Conservation (phyloP, 2,329 filamentous ascomycete genomes). For the Hymenoscyphus fructigenus region DNA sequence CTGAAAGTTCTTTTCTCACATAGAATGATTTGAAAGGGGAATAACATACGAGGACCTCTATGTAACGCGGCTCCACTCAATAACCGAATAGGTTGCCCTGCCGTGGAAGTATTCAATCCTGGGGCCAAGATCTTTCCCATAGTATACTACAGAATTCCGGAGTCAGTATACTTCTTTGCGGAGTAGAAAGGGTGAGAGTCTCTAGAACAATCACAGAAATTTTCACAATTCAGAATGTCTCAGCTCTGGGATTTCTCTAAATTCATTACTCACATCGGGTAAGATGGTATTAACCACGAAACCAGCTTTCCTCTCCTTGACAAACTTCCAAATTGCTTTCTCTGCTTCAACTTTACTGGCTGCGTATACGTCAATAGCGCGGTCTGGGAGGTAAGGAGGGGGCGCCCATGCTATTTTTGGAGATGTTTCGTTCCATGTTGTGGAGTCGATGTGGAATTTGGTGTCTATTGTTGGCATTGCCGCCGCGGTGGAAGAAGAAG, state of each 20-base stretch:
- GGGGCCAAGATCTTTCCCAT: constrained; percentile 16
- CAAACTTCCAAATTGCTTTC: constrained; percentile 41
- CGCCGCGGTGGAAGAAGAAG: constrained; percentile 34
- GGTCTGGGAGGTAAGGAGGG: constrained; percentile 34
- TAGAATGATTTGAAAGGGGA: not conserved
- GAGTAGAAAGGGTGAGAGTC: too few species aligned
- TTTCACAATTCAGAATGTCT: too few species aligned
- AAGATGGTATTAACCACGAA: constrained; percentile 34
- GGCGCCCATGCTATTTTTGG: constrained; percentile 40
- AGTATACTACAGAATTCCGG: too few species aligned
- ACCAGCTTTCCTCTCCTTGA: constrained; percentile 34
- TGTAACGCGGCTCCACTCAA: not conserved
- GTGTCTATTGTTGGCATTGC: constrained; percentile 26
- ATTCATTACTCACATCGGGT: too few species aligned
- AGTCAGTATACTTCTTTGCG: too few species aligned
- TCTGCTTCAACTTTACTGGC: constrained; percentile 43
- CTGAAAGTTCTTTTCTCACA: not conserved
- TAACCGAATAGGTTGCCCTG: not conserved
- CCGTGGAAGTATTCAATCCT: not conserved
- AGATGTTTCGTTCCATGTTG: constrained; percentile 40
- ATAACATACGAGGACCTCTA: not conserved
- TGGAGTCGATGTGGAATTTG: constrained; percentile 26
- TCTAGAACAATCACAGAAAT: too few species aligned
- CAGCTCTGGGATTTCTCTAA: too few species aligned
- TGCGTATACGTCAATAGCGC: constrained; percentile 34